A percentile compares a stretch with the other conserved stretches of the same genome.
These are phyloP conservation scores for Phytophthora quininea DNA, from an alignment of 352 stramenopile genomes.

Conservation along the genomic window DNA sequence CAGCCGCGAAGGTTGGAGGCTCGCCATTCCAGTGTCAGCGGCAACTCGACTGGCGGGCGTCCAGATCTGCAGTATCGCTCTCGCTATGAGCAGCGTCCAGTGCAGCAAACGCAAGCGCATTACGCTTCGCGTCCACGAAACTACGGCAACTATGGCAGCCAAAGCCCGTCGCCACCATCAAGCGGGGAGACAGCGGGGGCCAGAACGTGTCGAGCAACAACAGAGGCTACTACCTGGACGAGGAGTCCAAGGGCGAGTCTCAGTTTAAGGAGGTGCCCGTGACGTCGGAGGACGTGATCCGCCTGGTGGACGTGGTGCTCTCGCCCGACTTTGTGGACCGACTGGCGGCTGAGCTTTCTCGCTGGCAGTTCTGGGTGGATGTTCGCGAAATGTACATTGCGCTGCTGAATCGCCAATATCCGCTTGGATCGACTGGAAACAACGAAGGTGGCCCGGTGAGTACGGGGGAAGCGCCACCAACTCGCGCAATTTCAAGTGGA, in stretches of 20 bases:
- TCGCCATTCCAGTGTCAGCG: conserved; percentile 15
- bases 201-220: conserved; percentile 16
- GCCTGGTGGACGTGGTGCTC: conserved; percentile 75
- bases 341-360: conserved; percentile 63
- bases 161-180: conserved; percentile 37
- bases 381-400: conserved; percentile 78
- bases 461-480: conserved; percentile 40
- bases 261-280: conserved; percentile 66
- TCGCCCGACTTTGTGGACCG: conserved; percentile 77
- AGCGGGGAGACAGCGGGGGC: conserved; percentile 37
- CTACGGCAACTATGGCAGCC: conserved; percentile 38
- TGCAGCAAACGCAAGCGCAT: conserved; percentile 12
- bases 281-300: conserved; percentile 78
- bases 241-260: conserved; percentile 42
- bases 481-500: conserved; percentile 77
- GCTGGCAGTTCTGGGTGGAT: conserved; percentile 85
- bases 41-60: conserved; percentile 12
- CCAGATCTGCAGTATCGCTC: conserved; percentile 29
- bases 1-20: conserved; percentile 19
- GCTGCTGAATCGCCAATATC: conserved; percentile 45
- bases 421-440: conserved; percentile 14
- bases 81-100: conserved; percentile 31
- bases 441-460: conserved; percentile 23
- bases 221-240: conserved; percentile 35
- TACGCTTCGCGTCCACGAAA: conserved; percentile 26